Percentiles rank a stretch among this genome's conserved stretches.
Evolutionary conservation across 176 grass and related monocot species (phyloP).

Genomic region (Stipa capillata): DNA sequence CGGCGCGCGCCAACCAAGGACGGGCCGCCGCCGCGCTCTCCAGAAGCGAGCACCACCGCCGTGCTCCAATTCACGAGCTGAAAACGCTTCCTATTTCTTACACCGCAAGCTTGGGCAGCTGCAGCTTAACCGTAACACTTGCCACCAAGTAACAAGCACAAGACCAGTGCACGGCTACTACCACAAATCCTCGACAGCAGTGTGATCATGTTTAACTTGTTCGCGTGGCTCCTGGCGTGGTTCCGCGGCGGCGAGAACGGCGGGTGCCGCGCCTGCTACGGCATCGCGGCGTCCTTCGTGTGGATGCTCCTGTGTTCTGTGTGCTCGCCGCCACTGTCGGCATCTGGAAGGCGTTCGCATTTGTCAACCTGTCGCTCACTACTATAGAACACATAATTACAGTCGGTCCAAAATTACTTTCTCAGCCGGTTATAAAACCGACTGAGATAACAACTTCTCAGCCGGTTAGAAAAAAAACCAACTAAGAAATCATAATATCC

Average conservation of each 20-base stretch:
- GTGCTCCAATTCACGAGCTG: not conserved
- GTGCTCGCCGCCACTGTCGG: not conserved
- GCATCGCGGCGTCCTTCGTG: not conserved
- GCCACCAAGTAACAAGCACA: not conserved
- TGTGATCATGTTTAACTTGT: not conserved
- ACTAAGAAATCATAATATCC: too few species aligned
- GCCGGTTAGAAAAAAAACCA: too few species aligned
- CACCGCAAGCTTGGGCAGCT: too few species aligned
- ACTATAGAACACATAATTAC: too few species aligned
- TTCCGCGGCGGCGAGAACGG: not conserved
- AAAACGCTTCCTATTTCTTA: not conserved
- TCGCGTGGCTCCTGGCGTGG: not conserved
- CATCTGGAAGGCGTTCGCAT: not conserved
- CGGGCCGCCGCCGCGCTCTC: not conserved
- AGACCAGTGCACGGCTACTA: not conserved
- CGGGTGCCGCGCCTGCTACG: not conserved
- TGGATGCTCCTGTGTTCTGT: conserved; percentile 15
- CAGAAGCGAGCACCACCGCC: not conserved
- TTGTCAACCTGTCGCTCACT: not conserved
- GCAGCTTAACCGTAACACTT: not conserved
- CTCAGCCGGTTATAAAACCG: too few species aligned
- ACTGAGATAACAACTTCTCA: too few species aligned
- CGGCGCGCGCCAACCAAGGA: not conserved
- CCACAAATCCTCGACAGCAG: not conserved
- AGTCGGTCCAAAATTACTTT: too few species aligned